A percentile compares a stretch with the other conserved stretches of the same genome.
These are phyloP conservation scores for Gnomoniopsis sp. DNA, from an alignment of 2,329 filamentous ascomycete species.

Conservation along the genomic window DNA sequence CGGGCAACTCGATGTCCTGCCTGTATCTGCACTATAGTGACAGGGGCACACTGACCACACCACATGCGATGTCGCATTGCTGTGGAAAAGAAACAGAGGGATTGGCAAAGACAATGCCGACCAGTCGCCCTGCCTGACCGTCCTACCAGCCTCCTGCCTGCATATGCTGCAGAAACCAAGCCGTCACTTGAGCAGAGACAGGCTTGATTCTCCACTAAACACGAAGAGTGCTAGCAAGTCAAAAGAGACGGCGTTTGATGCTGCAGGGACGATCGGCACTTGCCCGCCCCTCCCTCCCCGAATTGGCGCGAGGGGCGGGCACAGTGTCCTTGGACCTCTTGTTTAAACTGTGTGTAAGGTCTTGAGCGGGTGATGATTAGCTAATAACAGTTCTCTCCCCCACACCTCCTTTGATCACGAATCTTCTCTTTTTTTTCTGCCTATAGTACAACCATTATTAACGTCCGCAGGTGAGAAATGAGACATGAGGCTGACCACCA, in stretches of 20 bases:
- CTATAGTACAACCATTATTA: too few relatives aligned
- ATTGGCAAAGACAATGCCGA: too few relatives aligned
- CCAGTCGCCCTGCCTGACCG: neutral
- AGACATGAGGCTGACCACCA: too few relatives aligned
- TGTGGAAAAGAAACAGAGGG: neutral
- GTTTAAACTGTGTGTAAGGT: conserved; percentile 3
- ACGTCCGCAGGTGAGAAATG: too few relatives aligned
- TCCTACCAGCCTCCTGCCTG: conserved; percentile 2
- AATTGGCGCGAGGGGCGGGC: neutral
- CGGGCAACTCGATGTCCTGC: neutral
- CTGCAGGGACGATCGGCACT: conserved; percentile 19
- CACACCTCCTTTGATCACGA: too few relatives aligned
- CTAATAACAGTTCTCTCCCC: too few relatives aligned
- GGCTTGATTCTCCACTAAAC: neutral
- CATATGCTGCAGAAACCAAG: neutral
- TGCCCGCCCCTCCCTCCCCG: conserved; percentile 2
- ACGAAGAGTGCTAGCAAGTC: too few relatives aligned
- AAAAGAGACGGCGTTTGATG: neutral
- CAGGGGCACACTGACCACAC: too few relatives aligned
- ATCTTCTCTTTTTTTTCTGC: too few relatives aligned
- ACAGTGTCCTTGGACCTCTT: neutral
- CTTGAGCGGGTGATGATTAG: too few relatives aligned
- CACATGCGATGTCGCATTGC: neutral
- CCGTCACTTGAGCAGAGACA: conserved; percentile 6
- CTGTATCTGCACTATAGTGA: too few relatives aligned